Percentiles rank a stretch among this genome's conserved stretches.
Evolutionary conservation across 805 yeast species (phyloP).

Genomic region (Ogataea siamensis): DNA sequence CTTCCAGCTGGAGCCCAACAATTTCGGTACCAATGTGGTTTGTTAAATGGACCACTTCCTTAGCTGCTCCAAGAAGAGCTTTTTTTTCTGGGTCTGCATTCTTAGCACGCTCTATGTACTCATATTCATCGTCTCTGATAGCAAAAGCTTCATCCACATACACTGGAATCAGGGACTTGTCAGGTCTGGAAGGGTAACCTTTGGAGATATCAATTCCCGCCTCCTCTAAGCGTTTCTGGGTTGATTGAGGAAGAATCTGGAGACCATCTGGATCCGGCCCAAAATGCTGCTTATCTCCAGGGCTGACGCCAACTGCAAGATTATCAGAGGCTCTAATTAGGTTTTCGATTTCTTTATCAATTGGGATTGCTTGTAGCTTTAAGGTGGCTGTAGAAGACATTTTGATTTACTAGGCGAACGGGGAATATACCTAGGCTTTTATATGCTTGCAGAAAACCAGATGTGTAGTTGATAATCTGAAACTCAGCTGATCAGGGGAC

Average conservation of each 20-base stretch:
- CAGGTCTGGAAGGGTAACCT: conserved; percentile 42
- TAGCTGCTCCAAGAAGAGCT: conserved; percentile 40
- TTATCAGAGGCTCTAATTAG: conserved; percentile 17
- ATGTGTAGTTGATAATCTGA: too few relatives aligned
- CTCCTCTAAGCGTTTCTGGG: conserved; percentile 33
- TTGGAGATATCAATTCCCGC: conserved; percentile 36
- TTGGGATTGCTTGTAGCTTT: conserved; percentile 13
- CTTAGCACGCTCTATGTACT: conserved; percentile 36
- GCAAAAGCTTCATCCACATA: conserved; percentile 40
- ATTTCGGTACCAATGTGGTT: conserved; percentile 50
- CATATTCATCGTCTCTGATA: conserved; percentile 35
- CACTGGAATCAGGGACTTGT: conserved; percentile 33
- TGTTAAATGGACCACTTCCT: conserved; percentile 41
- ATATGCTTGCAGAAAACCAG: too few relatives aligned
- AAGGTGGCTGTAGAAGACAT: conserved; percentile 11
- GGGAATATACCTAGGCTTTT: too few relatives aligned
- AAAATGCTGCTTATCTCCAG: conserved; percentile 6
- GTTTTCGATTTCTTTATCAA: conserved; percentile 23
- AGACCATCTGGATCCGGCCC: conserved; percentile 25
- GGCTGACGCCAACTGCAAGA: conserved; percentile 11
- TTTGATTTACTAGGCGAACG: too few relatives aligned
- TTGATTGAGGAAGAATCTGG: conserved; percentile 29
- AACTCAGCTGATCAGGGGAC: too few relatives aligned
- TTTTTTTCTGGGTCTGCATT: conserved; percentile 42
- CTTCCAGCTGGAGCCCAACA: conserved; percentile 44